Conservation (phyloP, 129 eudicot species). For the Lactuca sativa region DNA sequence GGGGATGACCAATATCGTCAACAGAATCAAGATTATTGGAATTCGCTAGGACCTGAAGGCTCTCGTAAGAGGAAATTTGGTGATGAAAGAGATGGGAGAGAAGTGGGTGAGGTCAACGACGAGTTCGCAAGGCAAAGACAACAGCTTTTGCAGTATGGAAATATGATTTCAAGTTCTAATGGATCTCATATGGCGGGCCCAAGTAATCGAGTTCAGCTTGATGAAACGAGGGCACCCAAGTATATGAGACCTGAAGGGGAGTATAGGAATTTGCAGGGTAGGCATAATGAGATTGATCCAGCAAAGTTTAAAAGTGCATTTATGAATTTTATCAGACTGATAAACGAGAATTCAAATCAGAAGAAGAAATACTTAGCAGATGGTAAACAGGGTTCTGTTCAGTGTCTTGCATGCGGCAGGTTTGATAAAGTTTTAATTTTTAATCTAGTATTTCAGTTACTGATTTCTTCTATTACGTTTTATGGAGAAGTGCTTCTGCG, state of each 20-base stretch:
- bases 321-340: slow-evolving; percentile 50
- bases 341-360: slow-evolving; percentile 54
- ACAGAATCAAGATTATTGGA: slow-evolving; percentile 45
- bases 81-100: slow-evolving; percentile 41
- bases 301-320: slow-evolving; percentile 52
- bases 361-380: slow-evolving; percentile 61
- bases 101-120: slow-evolving; percentile 38
- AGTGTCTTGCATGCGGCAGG: slow-evolving; percentile 75
- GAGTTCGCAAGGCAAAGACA: slow-evolving; percentile 78
- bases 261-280: slow-evolving; percentile 2
- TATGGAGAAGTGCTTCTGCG: slow-evolving; percentile 19
- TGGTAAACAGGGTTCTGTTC: slow-evolving; percentile 72
- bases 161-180: slow-evolving; percentile 26
- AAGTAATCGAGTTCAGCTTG: slow-evolving; percentile 36
- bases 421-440: slow-evolving; percentile 31
- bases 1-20: slow-evolving; percentile 34
- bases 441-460: background rate
- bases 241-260: slow-evolving; percentile 35
- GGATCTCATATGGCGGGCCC: slow-evolving; percentile 39
- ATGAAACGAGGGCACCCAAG: slow-evolving; percentile 47
- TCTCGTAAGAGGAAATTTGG: slow-evolving; percentile 68
- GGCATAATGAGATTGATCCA: slow-evolving; percentile 51
- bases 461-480: background rate
- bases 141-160: slow-evolving; percentile 81
- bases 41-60: slow-evolving; percentile 31